Evolutionary conservation across 805 yeast genomes (phyloP), one percentile per base, ranked within the genome.

Genomic region (Blastobotrys muscicola): DNA sequence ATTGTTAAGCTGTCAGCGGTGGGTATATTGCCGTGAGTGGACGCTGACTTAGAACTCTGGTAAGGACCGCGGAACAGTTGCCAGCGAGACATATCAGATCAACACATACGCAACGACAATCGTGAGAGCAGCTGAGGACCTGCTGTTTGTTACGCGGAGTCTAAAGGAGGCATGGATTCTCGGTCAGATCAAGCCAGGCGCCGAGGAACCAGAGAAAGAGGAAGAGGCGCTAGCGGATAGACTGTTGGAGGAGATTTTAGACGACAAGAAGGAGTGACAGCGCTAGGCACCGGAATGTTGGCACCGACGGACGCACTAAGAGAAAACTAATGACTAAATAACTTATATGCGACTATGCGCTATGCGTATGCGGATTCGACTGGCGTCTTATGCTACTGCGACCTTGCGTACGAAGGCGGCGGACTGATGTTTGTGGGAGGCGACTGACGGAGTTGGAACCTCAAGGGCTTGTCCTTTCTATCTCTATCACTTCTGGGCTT

Each of bases 121-220:
- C 9, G 57, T 58, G 13, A 51, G 65, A 2, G 61, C 68, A 2
- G 58, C 59, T 6, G 70, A 66, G 44, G 70, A 66, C 41, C 47
- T 66, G 48, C 51, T 66, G 29, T 60, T 57, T 45, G 56, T 66
- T 32, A 61, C 70, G 2, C 52, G 70, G 13, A 54, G 61, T 14
- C 47, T 66, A 32, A 66, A 66, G 45, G 71, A 66, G 48, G 65
- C 68, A n/a, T 66, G 70, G 70, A 54, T 67, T 14, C 53, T 66
- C 14, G 70, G 71, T 15, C 68, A 64, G 46, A 56, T 65, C 8
- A 51, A 52, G 20, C 58, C 60, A 5, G 26, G 26, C 16, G 16
- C 41, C 5, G 38, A 29, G 4, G 47, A 37, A 3, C 46, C 42
- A 8, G 42, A 38, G 29, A 45, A 44, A 31, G 41, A 16, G 8